A percentile compares a stretch with the other conserved stretches of the same genome.
Conservation (phyloP, 2,329 filamentous ascomycete species). For the Microdochium paspali region DNA sequence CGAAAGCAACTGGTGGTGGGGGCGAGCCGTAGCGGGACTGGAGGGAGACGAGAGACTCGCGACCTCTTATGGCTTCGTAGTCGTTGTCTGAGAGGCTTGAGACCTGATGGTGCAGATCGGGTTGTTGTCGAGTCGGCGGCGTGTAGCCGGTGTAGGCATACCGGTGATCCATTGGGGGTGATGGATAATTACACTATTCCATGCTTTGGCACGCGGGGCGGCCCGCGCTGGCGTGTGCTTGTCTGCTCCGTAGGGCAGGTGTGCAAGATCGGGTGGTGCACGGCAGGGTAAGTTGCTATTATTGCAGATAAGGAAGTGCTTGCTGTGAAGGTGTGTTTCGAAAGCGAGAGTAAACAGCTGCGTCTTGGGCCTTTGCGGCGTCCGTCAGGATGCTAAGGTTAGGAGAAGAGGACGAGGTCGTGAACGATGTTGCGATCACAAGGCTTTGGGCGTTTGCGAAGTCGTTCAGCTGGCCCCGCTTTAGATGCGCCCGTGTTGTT, state of each 20-base stretch:
- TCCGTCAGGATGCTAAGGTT: too few relatives aligned
- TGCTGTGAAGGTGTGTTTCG: too few relatives aligned
- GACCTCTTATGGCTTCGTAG: slow-evolving; percentile 13
- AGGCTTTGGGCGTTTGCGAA: not conserved
- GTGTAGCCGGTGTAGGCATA: slow-evolving; percentile 11
- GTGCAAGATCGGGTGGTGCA: too few relatives aligned
- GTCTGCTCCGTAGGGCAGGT: too few relatives aligned
- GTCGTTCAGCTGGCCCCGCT: not conserved
- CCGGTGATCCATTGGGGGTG: not conserved
- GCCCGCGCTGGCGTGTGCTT: too few relatives aligned
- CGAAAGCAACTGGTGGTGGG: slow-evolving; percentile 2
- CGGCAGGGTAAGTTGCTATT: too few relatives aligned
- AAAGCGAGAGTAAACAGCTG: too few relatives aligned
- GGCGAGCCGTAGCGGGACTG: slow-evolving; percentile 16
- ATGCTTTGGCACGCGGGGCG: not conserved
- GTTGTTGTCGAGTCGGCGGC: slow-evolving; percentile 7
- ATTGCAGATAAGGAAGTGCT: too few relatives aligned
- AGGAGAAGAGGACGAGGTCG: too few relatives aligned
- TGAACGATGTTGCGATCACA: not conserved
- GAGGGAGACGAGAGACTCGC: slow-evolving; percentile 20
- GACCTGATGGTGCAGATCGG: slow-evolving; percentile 16
- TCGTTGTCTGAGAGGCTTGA: slow-evolving; percentile 16
- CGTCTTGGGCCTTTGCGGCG: too few relatives aligned
- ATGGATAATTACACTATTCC: not conserved
- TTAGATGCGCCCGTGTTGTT: not conserved